A percentile compares a stretch with the other conserved stretches of the same genome.
Conservation (phyloP, 257 asterid genomes). For the Solanum sparsipilum region DNA sequence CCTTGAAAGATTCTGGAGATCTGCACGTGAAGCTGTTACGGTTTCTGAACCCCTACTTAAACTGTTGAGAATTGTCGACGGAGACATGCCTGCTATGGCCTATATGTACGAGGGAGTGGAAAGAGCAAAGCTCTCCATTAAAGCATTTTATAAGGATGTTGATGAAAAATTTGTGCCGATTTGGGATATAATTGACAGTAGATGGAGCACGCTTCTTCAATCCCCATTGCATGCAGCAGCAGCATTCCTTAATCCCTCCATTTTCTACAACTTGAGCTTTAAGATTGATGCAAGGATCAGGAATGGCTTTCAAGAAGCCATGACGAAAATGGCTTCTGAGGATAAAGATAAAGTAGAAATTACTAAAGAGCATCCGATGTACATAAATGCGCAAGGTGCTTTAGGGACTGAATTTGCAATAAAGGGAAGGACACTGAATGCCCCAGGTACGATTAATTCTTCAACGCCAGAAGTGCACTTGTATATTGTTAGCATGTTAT, state of each 20-base stretch:
- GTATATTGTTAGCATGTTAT: not conserved
- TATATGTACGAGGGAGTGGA: slow-evolving; percentile 31
- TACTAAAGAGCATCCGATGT: slow-evolving; percentile 27
- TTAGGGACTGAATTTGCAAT: slow-evolving; percentile 35
- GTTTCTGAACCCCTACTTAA: slow-evolving; percentile 28
- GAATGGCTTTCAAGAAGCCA: slow-evolving; percentile 41
- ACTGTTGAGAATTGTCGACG: slow-evolving; percentile 27
- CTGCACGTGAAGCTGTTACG: slow-evolving; percentile 22
- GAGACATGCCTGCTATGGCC: slow-evolving; percentile 40
- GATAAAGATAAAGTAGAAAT: slow-evolving; percentile 31
- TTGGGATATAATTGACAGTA: slow-evolving; percentile 29
- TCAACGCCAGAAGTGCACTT: not conserved
- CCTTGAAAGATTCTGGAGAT: slow-evolving; percentile 25
- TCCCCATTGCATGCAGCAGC: slow-evolving; percentile 31
- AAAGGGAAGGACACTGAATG: slow-evolving; percentile 30
- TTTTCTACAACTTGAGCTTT: slow-evolving; percentile 21
- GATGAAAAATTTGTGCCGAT: slow-evolving; percentile 25
- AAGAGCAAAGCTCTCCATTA: slow-evolving; percentile 26
- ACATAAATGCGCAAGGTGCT: slow-evolving; percentile 37
- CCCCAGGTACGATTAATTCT: slow-evolving; percentile 24
- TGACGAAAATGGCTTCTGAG: slow-evolving; percentile 24
- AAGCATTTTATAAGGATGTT: slow-evolving; percentile 24
- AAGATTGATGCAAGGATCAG: slow-evolving; percentile 28
- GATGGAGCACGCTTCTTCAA: slow-evolving; percentile 31
- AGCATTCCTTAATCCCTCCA: slow-evolving; percentile 39